A percentile compares a stretch with the other conserved stretches of the same genome.
These are phyloP conservation scores for Simmondsia chinensis DNA, from an alignment of 148 eudicot species.

Conservation along the genomic window DNA sequence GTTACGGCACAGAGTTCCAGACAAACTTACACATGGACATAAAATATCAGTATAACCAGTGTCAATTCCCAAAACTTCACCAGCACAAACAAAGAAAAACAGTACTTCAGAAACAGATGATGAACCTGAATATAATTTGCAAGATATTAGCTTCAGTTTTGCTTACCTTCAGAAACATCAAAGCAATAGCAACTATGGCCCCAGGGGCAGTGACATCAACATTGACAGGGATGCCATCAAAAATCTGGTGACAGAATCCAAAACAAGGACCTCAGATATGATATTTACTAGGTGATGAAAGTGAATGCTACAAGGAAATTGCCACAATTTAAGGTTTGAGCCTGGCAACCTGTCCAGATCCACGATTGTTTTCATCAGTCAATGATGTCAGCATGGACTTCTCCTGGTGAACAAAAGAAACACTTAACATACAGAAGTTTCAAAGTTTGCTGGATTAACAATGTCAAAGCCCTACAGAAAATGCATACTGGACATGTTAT, in stretches of 20 bases:
- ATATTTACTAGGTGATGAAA: not conserved
- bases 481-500: too few relatives aligned
- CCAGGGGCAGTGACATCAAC: constrained; percentile 99
- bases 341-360: constrained; percentile 59
- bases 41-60: too few relatives aligned
- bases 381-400: constrained; percentile 28
- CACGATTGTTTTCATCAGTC: constrained; percentile 51
- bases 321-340: not conserved
- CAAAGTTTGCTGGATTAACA: too few relatives aligned
- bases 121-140: too few relatives aligned
- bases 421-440: too few relatives aligned
- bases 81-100: too few relatives aligned
- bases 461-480: too few relatives aligned
- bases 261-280: not conserved
- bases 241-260: constrained; percentile 28
- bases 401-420: constrained; percentile 32
- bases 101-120: too few relatives aligned
- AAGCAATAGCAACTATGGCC: constrained; percentile 75
- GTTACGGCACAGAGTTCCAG: too few relatives aligned
- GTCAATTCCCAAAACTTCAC: too few relatives aligned
- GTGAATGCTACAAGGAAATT: not conserved
- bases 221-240: constrained; percentile 63
- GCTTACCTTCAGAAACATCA: constrained; percentile 90
- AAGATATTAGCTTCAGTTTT: too few relatives aligned
- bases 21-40: too few relatives aligned